Conservation (phyloP, 1,139 yeast genomes). For the Dujonia santamariae region DNA sequence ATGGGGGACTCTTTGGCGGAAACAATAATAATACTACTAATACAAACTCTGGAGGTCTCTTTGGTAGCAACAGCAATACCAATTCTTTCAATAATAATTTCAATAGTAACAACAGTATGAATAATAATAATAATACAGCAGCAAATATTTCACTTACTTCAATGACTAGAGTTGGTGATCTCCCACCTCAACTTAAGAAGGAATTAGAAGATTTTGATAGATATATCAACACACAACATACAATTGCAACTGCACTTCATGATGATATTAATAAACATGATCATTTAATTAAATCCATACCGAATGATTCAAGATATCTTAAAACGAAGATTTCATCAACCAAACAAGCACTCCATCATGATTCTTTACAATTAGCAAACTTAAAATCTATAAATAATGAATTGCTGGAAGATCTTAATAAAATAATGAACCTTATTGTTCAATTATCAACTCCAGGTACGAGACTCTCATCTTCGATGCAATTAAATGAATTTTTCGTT, state of each 20-base stretch:
- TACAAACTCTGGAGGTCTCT: slow-evolving; percentile 27
- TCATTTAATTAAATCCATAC: slow-evolving; percentile 72
- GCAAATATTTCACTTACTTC: slow-evolving; percentile 57
- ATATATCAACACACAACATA: slow-evolving; percentile 80
- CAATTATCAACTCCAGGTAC: slow-evolving; percentile 70
- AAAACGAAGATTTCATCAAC: slow-evolving; percentile 61
- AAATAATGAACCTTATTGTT: slow-evolving; percentile 62
- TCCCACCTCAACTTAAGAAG: slow-evolving; percentile 71
- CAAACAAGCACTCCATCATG: slow-evolving; percentile 59
- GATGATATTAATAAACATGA: slow-evolving; percentile 63
- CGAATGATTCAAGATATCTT: slow-evolving; percentile 77
- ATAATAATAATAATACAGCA: slow-evolving; percentile 7
- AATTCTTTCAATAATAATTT: slow-evolving; percentile 8
- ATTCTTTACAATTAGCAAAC: slow-evolving; percentile 31
- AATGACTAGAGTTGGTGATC: slow-evolving; percentile 82
- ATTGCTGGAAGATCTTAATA: slow-evolving; percentile 63
- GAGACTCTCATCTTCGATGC: slow-evolving; percentile 53
- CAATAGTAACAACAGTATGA: slow-evolving; percentile 7
- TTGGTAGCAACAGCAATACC: slow-evolving; percentile 26
- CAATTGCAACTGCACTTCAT: slow-evolving; percentile 75
- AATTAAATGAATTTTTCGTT: slow-evolving; percentile 45
- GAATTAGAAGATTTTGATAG: slow-evolving; percentile 78
- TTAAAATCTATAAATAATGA: slow-evolving; percentile 51
- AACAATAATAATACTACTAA: slow-evolving; percentile 9
- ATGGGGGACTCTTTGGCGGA: slow-evolving; percentile 25